These are phyloP conservation scores for Tolypocladium guangdongense DNA, from an alignment of 2,329 filamentous ascomycete genomes.

Conservation along the genomic window DNA sequence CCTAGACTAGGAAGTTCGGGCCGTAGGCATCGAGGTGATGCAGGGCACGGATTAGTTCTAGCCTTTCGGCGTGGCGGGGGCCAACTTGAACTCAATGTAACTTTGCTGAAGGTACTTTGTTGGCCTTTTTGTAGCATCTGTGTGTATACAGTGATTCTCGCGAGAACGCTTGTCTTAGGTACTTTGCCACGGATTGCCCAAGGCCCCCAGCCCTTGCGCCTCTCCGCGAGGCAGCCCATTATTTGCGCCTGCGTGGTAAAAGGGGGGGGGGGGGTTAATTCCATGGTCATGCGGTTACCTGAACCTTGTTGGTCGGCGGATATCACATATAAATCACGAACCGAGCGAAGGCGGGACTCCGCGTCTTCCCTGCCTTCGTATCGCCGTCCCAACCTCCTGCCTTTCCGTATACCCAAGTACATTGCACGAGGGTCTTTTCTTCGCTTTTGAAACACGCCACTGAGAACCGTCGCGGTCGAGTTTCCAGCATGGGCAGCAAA, in stretches of 20 bases:
- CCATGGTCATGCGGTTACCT: background rate
- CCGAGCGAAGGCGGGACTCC: too few relatives aligned
- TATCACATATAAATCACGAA: background rate
- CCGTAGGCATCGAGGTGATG: background rate
- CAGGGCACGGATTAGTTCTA: background rate
- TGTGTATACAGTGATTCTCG: too few relatives aligned
- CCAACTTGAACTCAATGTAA: background rate
- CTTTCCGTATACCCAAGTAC: too few relatives aligned
- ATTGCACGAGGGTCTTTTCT: background rate
- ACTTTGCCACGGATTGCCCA: background rate
- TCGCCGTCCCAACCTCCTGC: too few relatives aligned
- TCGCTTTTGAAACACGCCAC: background rate
- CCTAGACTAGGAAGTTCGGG: background rate
- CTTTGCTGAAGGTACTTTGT: background rate
- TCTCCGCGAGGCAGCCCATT: background rate
- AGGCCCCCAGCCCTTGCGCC: background rate
- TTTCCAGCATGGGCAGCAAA: background rate
- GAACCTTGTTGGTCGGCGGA: background rate
- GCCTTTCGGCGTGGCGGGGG: background rate
- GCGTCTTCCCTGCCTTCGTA: too few relatives aligned
- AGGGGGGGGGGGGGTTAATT: too few relatives aligned
- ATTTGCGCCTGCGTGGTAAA: background rate
- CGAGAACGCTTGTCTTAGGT: background rate
- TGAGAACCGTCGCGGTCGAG: too few relatives aligned
- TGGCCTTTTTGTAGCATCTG: too few relatives aligned